phyloP scores from a whole-genome alignment of 2,329 filamentous ascomycete species.

The Coleophoma eucalyptorum region DNA sequence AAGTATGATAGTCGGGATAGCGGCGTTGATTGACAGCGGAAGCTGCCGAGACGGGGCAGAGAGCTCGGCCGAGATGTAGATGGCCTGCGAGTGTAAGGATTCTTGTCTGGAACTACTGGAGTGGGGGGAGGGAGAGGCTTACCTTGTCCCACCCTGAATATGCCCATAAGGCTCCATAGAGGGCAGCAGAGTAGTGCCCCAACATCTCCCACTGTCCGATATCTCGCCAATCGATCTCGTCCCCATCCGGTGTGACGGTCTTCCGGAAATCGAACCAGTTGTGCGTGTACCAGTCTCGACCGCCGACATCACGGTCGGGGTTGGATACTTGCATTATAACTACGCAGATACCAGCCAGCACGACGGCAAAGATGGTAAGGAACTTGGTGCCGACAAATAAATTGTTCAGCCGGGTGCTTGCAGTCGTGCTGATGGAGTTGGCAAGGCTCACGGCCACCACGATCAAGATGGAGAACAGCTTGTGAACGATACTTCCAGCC shows the following conservation, averaged over 20 bases:
- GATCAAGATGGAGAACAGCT: slow-evolving; percentile 44
- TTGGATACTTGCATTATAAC: slow-evolving; percentile 36
- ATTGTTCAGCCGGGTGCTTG: slow-evolving; percentile 50
- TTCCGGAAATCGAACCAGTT: slow-evolving; percentile 52
- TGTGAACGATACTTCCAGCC: slow-evolving; percentile 38
- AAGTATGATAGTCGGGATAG: slow-evolving; percentile 54
- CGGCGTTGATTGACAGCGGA: slow-evolving; percentile 57
- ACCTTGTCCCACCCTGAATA: slow-evolving; percentile 67
- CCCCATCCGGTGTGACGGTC: slow-evolving; percentile 44
- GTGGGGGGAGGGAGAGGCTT: slow-evolving; percentile 17
- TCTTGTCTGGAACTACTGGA: no score
- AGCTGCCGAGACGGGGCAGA: slow-evolving; percentile 47
- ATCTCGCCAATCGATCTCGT: slow-evolving; percentile 39
- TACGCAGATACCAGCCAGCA: slow-evolving; percentile 43
- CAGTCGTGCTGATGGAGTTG: slow-evolving; percentile 53
- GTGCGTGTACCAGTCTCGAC: slow-evolving; percentile 46
- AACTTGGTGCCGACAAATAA: slow-evolving; percentile 55
- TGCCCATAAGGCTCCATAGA: slow-evolving; percentile 61
- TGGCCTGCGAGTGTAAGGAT: slow-evolving; percentile 32
- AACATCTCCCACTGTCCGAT: slow-evolving; percentile 54
- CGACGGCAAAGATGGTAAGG: slow-evolving; percentile 41
- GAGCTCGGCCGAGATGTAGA: slow-evolving; percentile 52
- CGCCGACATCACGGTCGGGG: slow-evolving; percentile 34
- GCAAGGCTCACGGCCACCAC: slow-evolving; percentile 44
- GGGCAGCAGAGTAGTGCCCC: slow-evolving; percentile 54